phyloP scores from a whole-genome alignment of 2,329 filamentous ascomycete species.

The Epichloe elymi region DNA sequence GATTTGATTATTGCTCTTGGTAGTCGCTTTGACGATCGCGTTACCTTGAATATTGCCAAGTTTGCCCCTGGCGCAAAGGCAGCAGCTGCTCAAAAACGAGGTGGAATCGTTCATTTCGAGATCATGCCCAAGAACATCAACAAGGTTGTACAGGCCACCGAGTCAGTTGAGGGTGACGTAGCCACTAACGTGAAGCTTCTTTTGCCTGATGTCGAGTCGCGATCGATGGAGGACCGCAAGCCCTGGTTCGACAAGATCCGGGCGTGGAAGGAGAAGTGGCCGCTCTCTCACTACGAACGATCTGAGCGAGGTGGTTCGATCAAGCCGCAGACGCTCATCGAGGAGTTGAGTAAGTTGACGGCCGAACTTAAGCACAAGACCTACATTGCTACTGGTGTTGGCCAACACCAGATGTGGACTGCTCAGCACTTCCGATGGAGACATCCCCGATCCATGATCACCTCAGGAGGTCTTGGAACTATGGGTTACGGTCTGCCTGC shows the following conservation, averaged over 20 bases:
- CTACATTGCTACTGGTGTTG: constrained; percentile 86
- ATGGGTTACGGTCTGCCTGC: constrained; percentile 95
- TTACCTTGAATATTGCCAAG: constrained; percentile 67
- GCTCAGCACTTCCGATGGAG: constrained; percentile 96
- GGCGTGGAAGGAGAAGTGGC: constrained; percentile 85
- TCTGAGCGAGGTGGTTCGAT: constrained; percentile 65
- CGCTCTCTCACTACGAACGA: constrained; percentile 68
- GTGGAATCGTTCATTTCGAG: constrained; percentile 94
- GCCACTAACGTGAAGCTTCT: constrained; percentile 63
- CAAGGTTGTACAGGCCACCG: constrained; percentile 94
- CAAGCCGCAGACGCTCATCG: constrained; percentile 88
- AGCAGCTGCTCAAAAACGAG: constrained; percentile 71
- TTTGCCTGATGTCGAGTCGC: constrained; percentile 55
- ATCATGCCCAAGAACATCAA: constrained; percentile 99
- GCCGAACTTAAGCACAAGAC: constrained; percentile 68
- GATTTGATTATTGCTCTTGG: constrained; percentile 93
- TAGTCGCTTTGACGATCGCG: constrained; percentile 90
- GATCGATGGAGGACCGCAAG: constrained; percentile 50
- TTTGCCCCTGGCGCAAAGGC: constrained; percentile 82
- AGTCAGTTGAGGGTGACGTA: constrained; percentile 90
- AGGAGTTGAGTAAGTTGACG: constrained; percentile 77
- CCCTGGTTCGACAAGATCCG: constrained; percentile 87
- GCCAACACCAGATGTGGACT: constrained; percentile 98
- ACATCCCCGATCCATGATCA: constrained; percentile 85
- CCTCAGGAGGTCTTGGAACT: constrained; percentile 72